Evolutionary conservation across 2,329 filamentous ascomycete species (phyloP).

Genomic region (Tolypocladium tropicale): DNA sequence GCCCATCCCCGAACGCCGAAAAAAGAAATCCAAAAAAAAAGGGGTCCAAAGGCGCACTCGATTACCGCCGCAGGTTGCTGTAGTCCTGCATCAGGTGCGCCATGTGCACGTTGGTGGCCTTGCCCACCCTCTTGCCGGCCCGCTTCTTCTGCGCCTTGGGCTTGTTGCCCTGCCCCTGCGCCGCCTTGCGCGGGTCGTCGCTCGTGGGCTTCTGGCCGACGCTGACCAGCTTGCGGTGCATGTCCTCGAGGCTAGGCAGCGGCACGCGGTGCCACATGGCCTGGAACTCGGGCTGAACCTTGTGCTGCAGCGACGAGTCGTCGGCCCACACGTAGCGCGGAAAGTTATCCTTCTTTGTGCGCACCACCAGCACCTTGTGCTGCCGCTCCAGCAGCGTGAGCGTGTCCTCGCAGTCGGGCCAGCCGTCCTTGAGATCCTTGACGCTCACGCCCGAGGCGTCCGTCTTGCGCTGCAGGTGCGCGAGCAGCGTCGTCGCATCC

Average conservation of each 20-base stretch:
- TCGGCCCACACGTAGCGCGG: slow-evolving; percentile 84
- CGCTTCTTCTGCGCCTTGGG: slow-evolving; percentile 67
- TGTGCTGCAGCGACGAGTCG: slow-evolving; percentile 64
- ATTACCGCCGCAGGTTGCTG: slow-evolving; percentile 34
- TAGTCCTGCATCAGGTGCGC: slow-evolving; percentile 68
- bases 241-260: slow-evolving; percentile 64
- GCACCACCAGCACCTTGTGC: slow-evolving; percentile 73
- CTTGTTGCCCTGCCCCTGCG: slow-evolving; percentile 34
- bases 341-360: slow-evolving; percentile 86
- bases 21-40: background rate
- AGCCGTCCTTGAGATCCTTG: slow-evolving; percentile 91
- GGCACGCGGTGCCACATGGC: slow-evolving; percentile 73
- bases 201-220: slow-evolving; percentile 78
- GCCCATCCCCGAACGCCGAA: background rate
- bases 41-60: background rate
- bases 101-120: slow-evolving; percentile 86
- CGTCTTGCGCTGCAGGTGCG: slow-evolving; percentile 69
- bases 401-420: slow-evolving; percentile 72
- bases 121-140: slow-evolving; percentile 55
- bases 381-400: slow-evolving; percentile 69
- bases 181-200: slow-evolving; percentile 54
- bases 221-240: slow-evolving; percentile 65
- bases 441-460: slow-evolving; percentile 75
- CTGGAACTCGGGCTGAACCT: slow-evolving; percentile 74
- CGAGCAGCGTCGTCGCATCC: slow-evolving; percentile 65